Evolutionary conservation across 78 protist genomes (phyloP), one percentile per base, ranked within the genome.

Genomic region (Mastigamoeba balamuthi): DNA sequence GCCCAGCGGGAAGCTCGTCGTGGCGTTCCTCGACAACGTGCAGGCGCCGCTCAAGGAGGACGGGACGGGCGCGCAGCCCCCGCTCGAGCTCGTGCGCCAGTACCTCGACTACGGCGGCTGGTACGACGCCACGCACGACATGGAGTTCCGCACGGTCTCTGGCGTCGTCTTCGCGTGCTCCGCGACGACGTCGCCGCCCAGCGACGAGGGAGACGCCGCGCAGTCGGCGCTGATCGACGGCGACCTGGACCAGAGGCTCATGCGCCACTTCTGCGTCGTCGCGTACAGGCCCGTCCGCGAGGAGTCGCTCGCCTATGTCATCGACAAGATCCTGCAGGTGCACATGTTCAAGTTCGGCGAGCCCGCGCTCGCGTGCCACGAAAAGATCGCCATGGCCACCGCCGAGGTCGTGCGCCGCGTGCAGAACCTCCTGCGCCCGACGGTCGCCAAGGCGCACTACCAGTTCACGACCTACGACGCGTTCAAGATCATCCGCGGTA

Each of bases 381-480:
- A 41, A n/a, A 40, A 69, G n/a, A 0, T 86, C 36, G 83, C 82
- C 17, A 36, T 29, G 5, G 74, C 86, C 8, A 78, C 91, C 36
- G 66, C 83, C 38, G 65, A 3, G 0, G 75, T 87, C 48, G 84
- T 52, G 83, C 4, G 35, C 42, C 8, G 38, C 5, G 69, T 71
- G 28, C 0, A 38, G 44, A 17, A 0, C 1, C 75, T 42, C 38
- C 77, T 93, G 53, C 80, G 85, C 5, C 98, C 98, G 9, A 93
- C 96, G 1, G 96, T 95, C 0, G 64, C 72, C 33, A 86, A 88
- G 69, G 75, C 87, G n/a, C 98, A 95, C 78, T 95, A 95, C 87
- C 86, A 94, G 6, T 95, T 92, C 95, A 95, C 91, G 82, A 58
- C 92, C 71, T 82, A 96, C 25, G 98, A 92, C 43, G 66, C 92